A percentile compares a stretch with the other conserved stretches of the same genome.
phyloP scores from a whole-genome alignment of 23 red algal genomes.

The Gracilaria gracilis region DNA sequence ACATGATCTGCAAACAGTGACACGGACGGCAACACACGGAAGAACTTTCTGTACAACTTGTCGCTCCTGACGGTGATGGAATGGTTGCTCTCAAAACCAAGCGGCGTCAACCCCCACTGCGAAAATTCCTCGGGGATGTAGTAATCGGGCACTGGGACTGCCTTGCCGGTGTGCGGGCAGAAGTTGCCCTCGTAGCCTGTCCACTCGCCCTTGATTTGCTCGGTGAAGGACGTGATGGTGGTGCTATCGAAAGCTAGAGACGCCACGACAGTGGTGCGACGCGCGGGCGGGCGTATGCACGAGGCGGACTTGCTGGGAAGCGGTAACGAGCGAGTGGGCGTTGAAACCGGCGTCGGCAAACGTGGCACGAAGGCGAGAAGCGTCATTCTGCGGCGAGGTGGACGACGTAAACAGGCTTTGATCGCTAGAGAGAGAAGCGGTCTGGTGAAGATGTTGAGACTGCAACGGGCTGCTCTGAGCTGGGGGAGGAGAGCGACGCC shows the following conservation, averaged over 20 bases:
- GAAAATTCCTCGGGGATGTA: conserved; percentile 78
- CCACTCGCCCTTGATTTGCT: conserved; percentile 73
- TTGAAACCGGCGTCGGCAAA: neutral
- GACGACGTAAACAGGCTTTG: too few relatives aligned
- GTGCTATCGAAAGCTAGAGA: neutral
- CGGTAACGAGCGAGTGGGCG: neutral
- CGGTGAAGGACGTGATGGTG: conserved; percentile 44
- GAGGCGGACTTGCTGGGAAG: neutral
- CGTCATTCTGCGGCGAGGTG: neutral
- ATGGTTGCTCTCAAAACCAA: conserved; percentile 75
- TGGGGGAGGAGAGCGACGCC: too few relatives aligned
- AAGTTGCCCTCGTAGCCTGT: conserved; percentile 81
- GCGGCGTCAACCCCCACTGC: conserved; percentile 70
- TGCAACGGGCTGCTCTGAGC: too few relatives aligned
- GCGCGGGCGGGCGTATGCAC: neutral
- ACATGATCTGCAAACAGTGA: conserved; percentile 74
- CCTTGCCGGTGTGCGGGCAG: conserved; percentile 25
- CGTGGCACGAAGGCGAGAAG: neutral
- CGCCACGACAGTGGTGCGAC: neutral
- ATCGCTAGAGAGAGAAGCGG: too few relatives aligned
- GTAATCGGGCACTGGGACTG: conserved; percentile 49
- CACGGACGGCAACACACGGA: conserved; percentile 61
- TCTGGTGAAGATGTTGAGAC: too few relatives aligned
- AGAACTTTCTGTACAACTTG: conserved; percentile 69
- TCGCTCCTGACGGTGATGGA: conserved; percentile 66